These are phyloP conservation scores for Colletotrichum somersetense DNA, from an alignment of 2,329 filamentous ascomycete species.

Conservation along the genomic window DNA sequence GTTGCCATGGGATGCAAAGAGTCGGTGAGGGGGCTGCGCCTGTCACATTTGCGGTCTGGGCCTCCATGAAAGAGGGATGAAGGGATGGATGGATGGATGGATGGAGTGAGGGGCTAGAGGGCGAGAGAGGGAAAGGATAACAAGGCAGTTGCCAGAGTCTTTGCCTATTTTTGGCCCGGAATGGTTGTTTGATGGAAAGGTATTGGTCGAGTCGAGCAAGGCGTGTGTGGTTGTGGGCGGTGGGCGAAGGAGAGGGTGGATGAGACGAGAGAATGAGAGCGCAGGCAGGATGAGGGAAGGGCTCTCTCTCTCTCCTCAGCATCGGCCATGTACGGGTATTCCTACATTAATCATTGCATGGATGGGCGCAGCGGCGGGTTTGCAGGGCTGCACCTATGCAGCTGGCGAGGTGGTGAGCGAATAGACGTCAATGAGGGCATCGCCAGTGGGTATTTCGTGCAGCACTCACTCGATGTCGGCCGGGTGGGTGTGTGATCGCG, in stretches of 20 bases:
- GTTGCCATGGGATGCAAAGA: constrained; percentile 40
- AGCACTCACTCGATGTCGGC: constrained; percentile 13
- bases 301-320: background rate
- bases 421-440: constrained; percentile 41
- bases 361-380: background rate
- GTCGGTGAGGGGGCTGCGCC: constrained; percentile 40
- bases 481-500: constrained; percentile 32
- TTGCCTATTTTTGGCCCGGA: constrained; percentile 37
- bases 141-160: constrained; percentile 11
- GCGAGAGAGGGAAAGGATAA: background rate
- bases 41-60: constrained; percentile 42
- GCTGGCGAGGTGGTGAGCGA: constrained; percentile 22
- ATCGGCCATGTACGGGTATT: constrained; percentile 14
- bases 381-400: constrained; percentile 23
- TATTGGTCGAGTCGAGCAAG: constrained; percentile 20
- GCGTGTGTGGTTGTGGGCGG: constrained; percentile 17
- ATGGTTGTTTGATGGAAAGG: background rate
- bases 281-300: background rate
- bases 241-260: constrained; percentile 4
- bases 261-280: background rate
- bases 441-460: constrained; percentile 34
- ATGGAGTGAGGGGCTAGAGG: background rate
- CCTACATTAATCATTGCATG: background rate
- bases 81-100: constrained; percentile 6
- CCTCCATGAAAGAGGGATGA: constrained; percentile 14